Evolutionary conservation across 371 early-diverging fungal genomes (phyloP).

Genomic region (Rhizomucor miehei): DNA sequence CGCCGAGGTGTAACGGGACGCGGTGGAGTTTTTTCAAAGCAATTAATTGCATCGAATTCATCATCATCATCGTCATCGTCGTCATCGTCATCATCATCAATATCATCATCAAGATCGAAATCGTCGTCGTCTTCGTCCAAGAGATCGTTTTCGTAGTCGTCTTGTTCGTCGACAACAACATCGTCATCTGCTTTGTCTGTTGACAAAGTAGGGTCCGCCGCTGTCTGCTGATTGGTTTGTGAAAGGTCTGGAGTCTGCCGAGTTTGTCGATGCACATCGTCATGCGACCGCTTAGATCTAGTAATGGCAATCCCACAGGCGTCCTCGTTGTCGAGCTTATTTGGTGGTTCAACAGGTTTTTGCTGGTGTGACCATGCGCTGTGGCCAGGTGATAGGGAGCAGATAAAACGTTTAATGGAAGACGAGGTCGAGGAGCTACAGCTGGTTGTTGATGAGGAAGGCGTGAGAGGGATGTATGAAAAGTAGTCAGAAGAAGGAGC

Average conservation of each 20-base stretch:
- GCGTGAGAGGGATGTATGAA: conserved; percentile 13
- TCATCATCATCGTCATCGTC: conserved; percentile 19
- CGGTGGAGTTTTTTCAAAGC: conserved; percentile 19
- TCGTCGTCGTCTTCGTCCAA: conserved; percentile 15
- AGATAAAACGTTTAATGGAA: conserved; percentile 17
- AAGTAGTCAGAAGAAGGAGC: conserved; percentile 8
- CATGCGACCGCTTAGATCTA: conserved; percentile 8
- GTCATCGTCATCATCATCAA: conserved; percentile 12
- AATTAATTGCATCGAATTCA: conserved; percentile 5
- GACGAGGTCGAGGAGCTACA: conserved; percentile 5
- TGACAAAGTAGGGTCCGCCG: neutral
- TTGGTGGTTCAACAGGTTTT: neutral
- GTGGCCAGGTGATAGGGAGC: conserved; percentile 20
- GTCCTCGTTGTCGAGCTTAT: conserved; percentile 3
- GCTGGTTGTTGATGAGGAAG: neutral
- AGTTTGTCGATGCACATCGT: conserved; percentile 7
- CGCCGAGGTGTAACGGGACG: conserved; percentile 12
- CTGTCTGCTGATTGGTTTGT: conserved; percentile 11
- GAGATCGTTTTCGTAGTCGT: neutral
- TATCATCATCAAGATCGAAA: conserved; percentile 9
- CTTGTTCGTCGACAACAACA: neutral
- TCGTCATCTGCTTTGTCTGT: neutral
- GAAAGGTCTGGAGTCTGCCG: conserved; percentile 2
- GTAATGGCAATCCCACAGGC: neutral
- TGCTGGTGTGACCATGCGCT: conserved; percentile 22